These are phyloP conservation scores for Leccinum variicolor DNA, from an alignment of 768 basidiomycete species.

Conservation along the genomic window DNA sequence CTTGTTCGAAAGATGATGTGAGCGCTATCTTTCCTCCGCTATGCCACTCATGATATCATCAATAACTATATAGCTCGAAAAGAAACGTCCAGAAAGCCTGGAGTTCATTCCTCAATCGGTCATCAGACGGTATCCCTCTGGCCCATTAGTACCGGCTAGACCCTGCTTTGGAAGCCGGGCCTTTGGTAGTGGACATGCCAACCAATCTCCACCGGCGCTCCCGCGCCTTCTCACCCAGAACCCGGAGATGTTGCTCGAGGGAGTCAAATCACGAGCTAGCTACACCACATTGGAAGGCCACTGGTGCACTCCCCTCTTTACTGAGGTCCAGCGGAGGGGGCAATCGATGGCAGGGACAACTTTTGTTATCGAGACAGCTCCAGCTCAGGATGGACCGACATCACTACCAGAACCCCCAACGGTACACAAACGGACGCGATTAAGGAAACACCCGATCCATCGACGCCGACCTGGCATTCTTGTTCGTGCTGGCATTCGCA, in stretches of 20 bases:
- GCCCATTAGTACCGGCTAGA: not conserved
- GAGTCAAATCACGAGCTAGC: conserved; percentile 2
- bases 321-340: not conserved
- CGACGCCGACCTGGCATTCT: conserved; percentile 16
- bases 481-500: conserved; percentile 20
- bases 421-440: not conserved
- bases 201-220: not conserved
- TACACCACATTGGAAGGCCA: not conserved
- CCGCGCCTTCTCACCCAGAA: not conserved
- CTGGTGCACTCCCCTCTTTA: conserved; percentile 2
- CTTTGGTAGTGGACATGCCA: not conserved
- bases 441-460: not conserved
- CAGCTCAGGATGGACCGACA: not conserved
- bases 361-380: not conserved
- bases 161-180: not conserved
- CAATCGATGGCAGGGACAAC: not conserved
- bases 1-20: conserved; percentile 6
- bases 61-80: not conserved
- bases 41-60: not conserved
- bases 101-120: conserved; percentile 27
- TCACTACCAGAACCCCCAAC: not conserved
- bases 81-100: conserved; percentile 20
- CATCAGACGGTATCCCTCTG: conserved; percentile 20
- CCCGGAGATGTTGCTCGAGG: not conserved
- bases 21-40: not conserved